Conservation (phyloP, 1,284 basidiomycete genomes). For the Malassezia caprae region DNA sequence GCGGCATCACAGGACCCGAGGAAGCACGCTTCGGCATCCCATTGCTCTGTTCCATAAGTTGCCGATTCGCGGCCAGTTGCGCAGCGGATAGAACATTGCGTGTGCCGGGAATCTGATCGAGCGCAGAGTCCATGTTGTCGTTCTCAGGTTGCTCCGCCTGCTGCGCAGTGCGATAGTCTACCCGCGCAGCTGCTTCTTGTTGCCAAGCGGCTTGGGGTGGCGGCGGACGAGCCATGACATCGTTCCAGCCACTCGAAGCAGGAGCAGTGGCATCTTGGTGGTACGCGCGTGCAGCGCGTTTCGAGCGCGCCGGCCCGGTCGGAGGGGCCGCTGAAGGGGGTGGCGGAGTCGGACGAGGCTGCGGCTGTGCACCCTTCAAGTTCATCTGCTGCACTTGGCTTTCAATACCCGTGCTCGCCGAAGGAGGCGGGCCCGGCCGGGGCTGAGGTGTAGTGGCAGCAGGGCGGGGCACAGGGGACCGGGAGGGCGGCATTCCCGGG, state of each 20-base stretch:
- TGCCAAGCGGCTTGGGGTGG: constrained; percentile 39
- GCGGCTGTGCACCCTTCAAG: not conserved
- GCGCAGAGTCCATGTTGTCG: constrained; percentile 23
- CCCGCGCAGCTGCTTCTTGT: constrained; percentile 29
- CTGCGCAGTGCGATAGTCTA: not conserved
- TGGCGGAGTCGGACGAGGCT: not conserved
- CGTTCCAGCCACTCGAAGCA: constrained; percentile 33
- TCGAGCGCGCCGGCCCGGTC: constrained; percentile 30
- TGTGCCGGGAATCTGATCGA: constrained; percentile 45
- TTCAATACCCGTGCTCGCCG: not conserved
- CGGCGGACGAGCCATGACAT: constrained; percentile 31
- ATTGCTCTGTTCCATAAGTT: constrained; percentile 19
- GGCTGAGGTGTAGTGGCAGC: not conserved
- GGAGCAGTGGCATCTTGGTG: constrained; percentile 35
- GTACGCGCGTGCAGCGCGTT: constrained; percentile 46
- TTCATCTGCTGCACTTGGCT: not conserved
- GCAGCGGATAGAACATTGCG: constrained; percentile 35
- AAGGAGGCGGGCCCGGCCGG: not conserved
- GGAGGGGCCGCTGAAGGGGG: constrained; percentile 6
- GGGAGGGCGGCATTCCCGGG: not conserved
- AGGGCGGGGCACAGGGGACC: constrained; percentile 3
- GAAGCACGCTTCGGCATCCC: not conserved
- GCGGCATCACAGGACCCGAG: constrained; percentile 5
- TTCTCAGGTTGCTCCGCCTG: not conserved
- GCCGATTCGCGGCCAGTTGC: constrained; percentile 39